Base-by-base conservation (phyloP, 2,329 filamentous ascomycete species). In the Beauveria rudraprayagi region DNA sequence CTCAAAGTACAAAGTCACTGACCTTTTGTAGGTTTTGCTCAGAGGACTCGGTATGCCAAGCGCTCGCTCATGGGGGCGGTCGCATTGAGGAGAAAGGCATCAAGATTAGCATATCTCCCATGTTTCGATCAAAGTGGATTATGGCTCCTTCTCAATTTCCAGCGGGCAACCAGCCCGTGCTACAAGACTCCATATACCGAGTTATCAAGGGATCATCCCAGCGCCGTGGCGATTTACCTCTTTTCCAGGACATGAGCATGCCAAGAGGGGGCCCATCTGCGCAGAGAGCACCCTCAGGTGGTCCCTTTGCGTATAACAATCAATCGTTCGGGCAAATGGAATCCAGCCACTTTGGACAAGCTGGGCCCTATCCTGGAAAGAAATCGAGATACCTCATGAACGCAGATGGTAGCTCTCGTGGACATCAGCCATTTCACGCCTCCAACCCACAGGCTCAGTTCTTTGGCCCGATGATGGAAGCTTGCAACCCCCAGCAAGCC, bases 61-160 rank as follows among this genome's bases (percentile, higher is more conserved):
- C 72, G 1, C 60, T 75, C 46, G 53, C 60, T 16, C 63, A 67
- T 50, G 66, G 63, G 2, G 53, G 61, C 7, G 66, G 67, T 5
- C 44, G 43, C 9, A 63, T 75, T 46, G 63, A 63, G 5, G 72
- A 72, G 44, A 66, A 65, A 30, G 62, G 63, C 2, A 61, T 75
- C 9, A 64, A 65, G 5, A 34, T 74, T 22, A 47, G 2, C 16
- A 68, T 75, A 30, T 62, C 62, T 5, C 68, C 73, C 3, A 65
- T 67, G 6, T 48, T 69, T 52, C 65, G 70, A 28, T 74, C 71
- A 2, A 75, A 73, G 61, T 75, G 73, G 73, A 61, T 66, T 28
- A 57, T 59, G 10, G 17, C 14, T 28, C 47, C 62, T 10, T 65
- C 56, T 44, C 55, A 44, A 52, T 34, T 43, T 17, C 17, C 54